Evolutionary conservation across 495 filamentous ascomycete species (phyloP).

Genomic region (Xylaria bambusicola): DNA sequence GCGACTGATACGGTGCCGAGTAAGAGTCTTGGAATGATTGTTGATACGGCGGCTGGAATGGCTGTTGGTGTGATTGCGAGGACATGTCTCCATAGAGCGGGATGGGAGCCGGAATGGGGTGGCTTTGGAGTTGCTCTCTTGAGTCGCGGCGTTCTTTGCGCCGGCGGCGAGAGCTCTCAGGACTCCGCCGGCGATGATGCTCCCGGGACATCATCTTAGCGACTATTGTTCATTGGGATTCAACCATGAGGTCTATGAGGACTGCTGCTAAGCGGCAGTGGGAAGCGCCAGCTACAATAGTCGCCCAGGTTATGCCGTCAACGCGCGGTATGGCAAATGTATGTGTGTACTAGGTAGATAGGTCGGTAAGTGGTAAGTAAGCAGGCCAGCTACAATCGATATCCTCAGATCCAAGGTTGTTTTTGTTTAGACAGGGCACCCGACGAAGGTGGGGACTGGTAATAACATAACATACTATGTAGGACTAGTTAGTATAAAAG

Average conservation of each 20-base stretch:
- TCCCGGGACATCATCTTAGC: conserved; percentile 46
- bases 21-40: conserved; percentile 11
- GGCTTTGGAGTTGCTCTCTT: conserved; percentile 43
- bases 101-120: conserved; percentile 18
- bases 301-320: background rate
- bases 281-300: conserved; percentile 2
- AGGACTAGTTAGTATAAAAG: conserved; percentile 5
- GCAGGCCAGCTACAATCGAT: background rate
- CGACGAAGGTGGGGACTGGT: background rate
- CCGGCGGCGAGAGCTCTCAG: conserved; percentile 50
- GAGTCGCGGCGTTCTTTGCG: conserved; percentile 49
- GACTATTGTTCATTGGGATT: conserved; percentile 9
- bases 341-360: background rate
- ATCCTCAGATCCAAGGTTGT: conserved; percentile 7
- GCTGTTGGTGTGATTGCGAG: conserved; percentile 32
- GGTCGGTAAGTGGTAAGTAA: no score
- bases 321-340: conserved; percentile 2
- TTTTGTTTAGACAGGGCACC: conserved; percentile 13
- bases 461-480: background rate
- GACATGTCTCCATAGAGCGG: conserved; percentile 31
- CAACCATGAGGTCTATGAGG: conserved; percentile 11
- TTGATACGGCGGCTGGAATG: conserved; percentile 5
- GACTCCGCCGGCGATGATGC: conserved; percentile 50
- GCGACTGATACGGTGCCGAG: conserved; percentile 5
- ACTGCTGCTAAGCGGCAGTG: background rate